A percentile compares a stretch with the other conserved stretches of the same genome.
Evolutionary conservation across 352 stramenopile species (phyloP).

Genomic region (Pythium pyrilobum): DNA sequence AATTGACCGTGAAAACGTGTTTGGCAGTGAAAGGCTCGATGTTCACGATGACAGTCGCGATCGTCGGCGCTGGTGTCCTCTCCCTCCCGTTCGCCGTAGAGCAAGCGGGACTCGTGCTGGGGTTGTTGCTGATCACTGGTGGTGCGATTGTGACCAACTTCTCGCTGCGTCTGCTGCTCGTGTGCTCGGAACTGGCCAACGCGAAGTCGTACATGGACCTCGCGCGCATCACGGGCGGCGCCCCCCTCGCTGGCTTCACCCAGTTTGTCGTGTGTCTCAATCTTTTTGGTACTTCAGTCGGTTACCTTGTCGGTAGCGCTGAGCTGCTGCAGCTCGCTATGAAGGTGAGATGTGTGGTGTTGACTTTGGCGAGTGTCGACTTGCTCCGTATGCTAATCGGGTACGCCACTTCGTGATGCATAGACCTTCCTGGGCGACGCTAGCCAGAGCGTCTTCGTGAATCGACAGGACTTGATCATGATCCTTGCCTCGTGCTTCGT

Average conservation of each 20-base stretch:
- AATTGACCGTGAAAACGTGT: too few species aligned
- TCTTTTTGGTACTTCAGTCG: conserved; percentile 82
- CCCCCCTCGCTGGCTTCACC: conserved; percentile 60
- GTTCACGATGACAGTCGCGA: conserved; percentile 88
- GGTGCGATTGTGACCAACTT: conserved; percentile 77
- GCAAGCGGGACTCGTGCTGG: conserved; percentile 67
- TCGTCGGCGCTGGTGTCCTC: conserved; percentile 78
- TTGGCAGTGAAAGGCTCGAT: conserved; percentile 89
- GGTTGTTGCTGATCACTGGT: conserved; percentile 59
- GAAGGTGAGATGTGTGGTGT: conserved; percentile 21
- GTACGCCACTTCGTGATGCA: background rate
- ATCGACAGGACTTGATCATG: conserved; percentile 65
- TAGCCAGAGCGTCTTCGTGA: conserved; percentile 47
- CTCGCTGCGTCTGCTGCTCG: conserved; percentile 70
- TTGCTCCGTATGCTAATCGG: background rate
- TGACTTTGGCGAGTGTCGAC: background rate
- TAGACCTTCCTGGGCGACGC: conserved; percentile 36
- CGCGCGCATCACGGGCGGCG: conserved; percentile 53
- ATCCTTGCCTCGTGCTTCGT: conserved; percentile 60
- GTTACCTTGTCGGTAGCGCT: conserved; percentile 77
- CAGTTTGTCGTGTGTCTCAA: conserved; percentile 82
- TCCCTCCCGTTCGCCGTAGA: conserved; percentile 77
- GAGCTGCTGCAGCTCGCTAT: conserved; percentile 71
- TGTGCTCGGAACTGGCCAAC: conserved; percentile 68
- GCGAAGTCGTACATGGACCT: conserved; percentile 84